Base-by-base conservation (phyloP, 371 early-diverging fungal species). In the Syncephalastrum sp. region DNA sequence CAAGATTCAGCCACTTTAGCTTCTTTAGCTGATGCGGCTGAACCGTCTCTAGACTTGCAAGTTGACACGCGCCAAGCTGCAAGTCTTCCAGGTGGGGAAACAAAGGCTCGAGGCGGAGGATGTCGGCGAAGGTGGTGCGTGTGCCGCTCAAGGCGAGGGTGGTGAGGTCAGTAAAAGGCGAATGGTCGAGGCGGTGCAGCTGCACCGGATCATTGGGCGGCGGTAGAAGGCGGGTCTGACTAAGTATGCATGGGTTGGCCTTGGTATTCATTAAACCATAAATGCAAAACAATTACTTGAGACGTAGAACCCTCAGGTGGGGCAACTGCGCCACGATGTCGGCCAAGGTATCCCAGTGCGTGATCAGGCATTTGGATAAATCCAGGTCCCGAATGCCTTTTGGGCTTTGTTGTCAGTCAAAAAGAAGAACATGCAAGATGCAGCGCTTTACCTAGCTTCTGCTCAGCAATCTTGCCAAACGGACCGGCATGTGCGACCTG, bases 351-450 rank as follows among this genome's bases (percentile, higher is more conserved):
- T 78, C 58, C 88, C 88, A 90, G 14, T 73, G 56, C 0, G 69
- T 44, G 21, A 93, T 63, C 50, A 92, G 54, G 54, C 88, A 89
- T 16, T 82, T 63, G 14, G 91, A 89, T 33, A 93, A 65, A 75
- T 93, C 89, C 43, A 91, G 54, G 65, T 93, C 93, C 10, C 72
- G 72, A 38, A 91, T 83, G 2, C 25, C 76, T 75, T 47, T 53
- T 23, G 17, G 5, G 7, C 15, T 33, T 60, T 15, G 15, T 15
- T 47, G 13, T 23, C 24, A 54, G 19, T 25, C 12, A 29, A 27
- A 27, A 21, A 56, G 24, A 42, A 4, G 1, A n/a, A 41, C 1
- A 59, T 48, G 1, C 38, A 44, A 42, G 13, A 53, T 21, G 41
- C 53, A 33, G 38, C 8, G 10, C 38, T 33, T 57, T 65, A 69